Conservation (phyloP, 306 rosid genomes). For the Aeschynomene evenia region DNA sequence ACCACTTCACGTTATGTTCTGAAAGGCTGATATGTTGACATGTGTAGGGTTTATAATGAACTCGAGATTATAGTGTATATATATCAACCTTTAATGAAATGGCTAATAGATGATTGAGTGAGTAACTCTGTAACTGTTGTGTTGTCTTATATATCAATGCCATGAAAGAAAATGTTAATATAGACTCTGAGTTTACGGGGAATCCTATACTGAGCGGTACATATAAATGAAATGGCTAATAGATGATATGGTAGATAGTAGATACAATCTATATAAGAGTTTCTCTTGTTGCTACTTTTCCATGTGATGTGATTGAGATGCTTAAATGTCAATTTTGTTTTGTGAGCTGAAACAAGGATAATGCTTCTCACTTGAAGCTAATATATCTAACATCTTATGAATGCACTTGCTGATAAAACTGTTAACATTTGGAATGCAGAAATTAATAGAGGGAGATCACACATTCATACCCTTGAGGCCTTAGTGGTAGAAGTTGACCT, state of each 20-base stretch:
- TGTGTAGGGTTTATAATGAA: too few species aligned
- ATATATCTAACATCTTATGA: background rate
- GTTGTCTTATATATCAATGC: too few species aligned
- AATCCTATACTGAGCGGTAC: too few species aligned
- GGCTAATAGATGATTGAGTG: background rate
- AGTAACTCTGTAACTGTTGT: too few species aligned
- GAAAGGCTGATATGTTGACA: too few species aligned
- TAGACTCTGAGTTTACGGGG: too few species aligned
- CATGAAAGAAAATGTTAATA: too few species aligned
- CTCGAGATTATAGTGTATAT: too few species aligned
- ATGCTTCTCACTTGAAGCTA: background rate
- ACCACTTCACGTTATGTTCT: too few species aligned
- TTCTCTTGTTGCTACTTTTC: background rate
- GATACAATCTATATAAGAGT: too few species aligned
- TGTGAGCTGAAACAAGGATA: background rate
- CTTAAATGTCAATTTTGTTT: background rate
- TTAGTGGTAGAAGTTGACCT: constrained; percentile 70
- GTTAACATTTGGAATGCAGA: background rate
- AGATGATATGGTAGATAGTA: too few species aligned
- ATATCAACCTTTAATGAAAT: background rate
- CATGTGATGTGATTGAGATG: background rate
- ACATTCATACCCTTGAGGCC: constrained; percentile 92
- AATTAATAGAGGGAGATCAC: constrained; percentile 23
- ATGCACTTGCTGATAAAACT: background rate
- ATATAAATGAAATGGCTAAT: too few species aligned